Base-by-base conservation (phyloP, 2,329 filamentous ascomycete genomes). In the Didymella arachidicola region DNA sequence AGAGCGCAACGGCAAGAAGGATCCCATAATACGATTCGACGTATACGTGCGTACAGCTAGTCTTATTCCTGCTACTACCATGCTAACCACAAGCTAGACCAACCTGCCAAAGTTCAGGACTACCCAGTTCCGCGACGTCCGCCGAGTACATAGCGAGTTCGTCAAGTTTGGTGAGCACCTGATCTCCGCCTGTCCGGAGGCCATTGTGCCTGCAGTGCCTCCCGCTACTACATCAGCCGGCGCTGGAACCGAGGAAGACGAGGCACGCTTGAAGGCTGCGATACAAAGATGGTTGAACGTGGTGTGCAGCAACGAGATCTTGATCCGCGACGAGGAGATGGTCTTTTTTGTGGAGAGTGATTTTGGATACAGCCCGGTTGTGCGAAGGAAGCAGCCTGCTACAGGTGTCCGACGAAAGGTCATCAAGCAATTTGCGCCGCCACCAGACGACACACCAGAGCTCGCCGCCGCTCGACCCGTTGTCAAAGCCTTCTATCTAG, bases 321-420 rank as follows among this genome's bases (percentile, higher is more conserved):
- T 99, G 7, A 96, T 97, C 83, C 87, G 90, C 62, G 95, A 99
- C 74, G 94, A 98, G 62, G 95, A 99, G 79, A 94, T 98, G 87
- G 87, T 97, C 5, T 88, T 98, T 60, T 99, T 99, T 71, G 93
- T 99, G n/a, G 95, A 99, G 79, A 97, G 92, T 74, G 95, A 99
- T 77, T 98, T 97, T 77, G 95, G 95, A 39, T 99, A 99, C 78
- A 97, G 93, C 72, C 95, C 95, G 1, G 90, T 98, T 72, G 89
- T 97, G 45, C 89, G 94, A 77, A 92, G 93, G 84, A 97, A 96
- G 82, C 95, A 99, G 78, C 95, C 95, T 22, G 95, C 95, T 8
- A 99, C 95, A 1, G 95, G 95, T 42, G 92, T 99, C 68, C 88
- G 95, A 63, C 87, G 95, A 73, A 97, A 97, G 81, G 90, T 98